Percentiles rank a stretch among this genome's conserved stretches.
phyloP scores from a whole-genome alignment of 208 protist species.

The Phytomonas francai region DNA sequence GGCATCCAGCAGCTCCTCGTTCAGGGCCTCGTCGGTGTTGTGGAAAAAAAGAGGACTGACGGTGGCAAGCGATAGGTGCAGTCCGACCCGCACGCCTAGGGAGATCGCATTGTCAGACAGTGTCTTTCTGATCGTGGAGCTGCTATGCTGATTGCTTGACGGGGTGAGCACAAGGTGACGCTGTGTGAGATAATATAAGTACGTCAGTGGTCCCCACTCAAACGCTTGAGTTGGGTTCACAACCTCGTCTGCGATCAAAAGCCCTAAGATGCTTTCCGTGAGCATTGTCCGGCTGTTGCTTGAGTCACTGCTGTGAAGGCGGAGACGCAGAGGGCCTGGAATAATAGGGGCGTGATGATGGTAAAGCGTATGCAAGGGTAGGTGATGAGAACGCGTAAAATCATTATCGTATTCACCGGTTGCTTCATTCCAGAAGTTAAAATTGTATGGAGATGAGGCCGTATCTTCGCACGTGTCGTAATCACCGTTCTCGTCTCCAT shows the following conservation, averaged over 20 bases:
- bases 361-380: too few relatives aligned
- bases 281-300: slow-evolving; percentile 53
- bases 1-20: slow-evolving; percentile 50
- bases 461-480: not conserved
- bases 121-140: slow-evolving; percentile 29
- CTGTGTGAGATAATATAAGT: slow-evolving; percentile 97
- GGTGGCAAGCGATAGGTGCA: slow-evolving; percentile 94
- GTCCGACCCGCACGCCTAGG: slow-evolving; percentile 85
- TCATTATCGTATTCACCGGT: too few relatives aligned
- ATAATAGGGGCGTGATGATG: too few relatives aligned
- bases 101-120: slow-evolving; percentile 85
- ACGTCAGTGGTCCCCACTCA: slow-evolving; percentile 90
- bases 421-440: too few relatives aligned
- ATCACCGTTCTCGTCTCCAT: not conserved
- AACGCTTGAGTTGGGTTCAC: slow-evolving; percentile 92
- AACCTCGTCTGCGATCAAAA: slow-evolving; percentile 91
- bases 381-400: too few relatives aligned
- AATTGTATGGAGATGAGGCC: too few relatives aligned
- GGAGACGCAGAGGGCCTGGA: slow-evolving; percentile 23
- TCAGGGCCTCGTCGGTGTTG: slow-evolving; percentile 53
- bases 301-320: slow-evolving; percentile 62
- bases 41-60: slow-evolving; percentile 93
- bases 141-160: slow-evolving; percentile 81
- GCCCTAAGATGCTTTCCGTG: slow-evolving; percentile 83
- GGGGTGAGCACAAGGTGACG: slow-evolving; percentile 95